Percentiles rank a stretch among this genome's conserved stretches.
Evolutionary conservation across 208 protist genomes (phyloP).

Genomic region (Histomonas meleagridis): DNA sequence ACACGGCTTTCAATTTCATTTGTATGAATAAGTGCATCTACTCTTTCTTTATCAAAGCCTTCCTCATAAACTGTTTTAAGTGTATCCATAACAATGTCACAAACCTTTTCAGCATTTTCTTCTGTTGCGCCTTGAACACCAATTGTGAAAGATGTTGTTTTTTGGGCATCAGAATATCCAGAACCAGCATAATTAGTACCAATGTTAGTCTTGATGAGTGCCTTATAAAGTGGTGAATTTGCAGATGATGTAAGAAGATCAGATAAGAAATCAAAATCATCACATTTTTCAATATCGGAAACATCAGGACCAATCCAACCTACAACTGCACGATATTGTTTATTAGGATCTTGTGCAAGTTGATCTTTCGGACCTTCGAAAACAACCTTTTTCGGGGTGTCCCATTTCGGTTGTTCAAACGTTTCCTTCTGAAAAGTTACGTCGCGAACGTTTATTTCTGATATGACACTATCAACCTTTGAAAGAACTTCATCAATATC

Average conservation of each 20-base stretch:
- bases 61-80: not conserved
- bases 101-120: not conserved
- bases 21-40: slow-evolving; percentile 35
- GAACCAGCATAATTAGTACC: not conserved
- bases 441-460: not conserved
- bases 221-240: not conserved
- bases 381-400: not conserved
- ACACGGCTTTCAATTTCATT: not conserved
- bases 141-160: not conserved
- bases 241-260: not conserved
- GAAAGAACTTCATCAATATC: not conserved
- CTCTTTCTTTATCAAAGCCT: not conserved
- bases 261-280: not conserved
- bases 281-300: not conserved
- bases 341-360: not conserved
- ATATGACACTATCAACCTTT: not conserved
- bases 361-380: not conserved
- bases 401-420: not conserved
- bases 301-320: not conserved
- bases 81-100: not conserved
- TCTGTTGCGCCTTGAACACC: not conserved
- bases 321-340: not conserved
- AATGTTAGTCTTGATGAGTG: not conserved
- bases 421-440: not conserved
- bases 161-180: not conserved